Base-by-base conservation (phyloP, 2,329 filamentous ascomycete species). In the Leptoxyphium fumago region DNA sequence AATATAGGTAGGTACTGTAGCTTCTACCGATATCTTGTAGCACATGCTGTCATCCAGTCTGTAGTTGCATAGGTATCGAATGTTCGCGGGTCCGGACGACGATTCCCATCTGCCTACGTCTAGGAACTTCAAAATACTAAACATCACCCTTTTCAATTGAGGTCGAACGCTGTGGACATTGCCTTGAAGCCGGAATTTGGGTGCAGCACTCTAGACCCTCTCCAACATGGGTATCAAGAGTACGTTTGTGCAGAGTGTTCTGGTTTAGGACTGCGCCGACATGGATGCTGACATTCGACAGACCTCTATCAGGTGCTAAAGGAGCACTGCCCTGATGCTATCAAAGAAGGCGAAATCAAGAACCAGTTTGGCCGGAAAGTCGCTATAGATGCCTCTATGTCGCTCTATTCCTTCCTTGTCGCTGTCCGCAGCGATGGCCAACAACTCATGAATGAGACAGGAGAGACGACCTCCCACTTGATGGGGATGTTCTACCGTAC, bases 401-500 rank as follows among this genome's bases (percentile, higher is more conserved):
- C 85, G 67, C 88, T 98, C 59, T 98, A 98, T 74, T 94, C 85
- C 65, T 98, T 98, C 71, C 77, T 98, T 48, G 91, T 98, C 61
- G 91, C 91, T 41, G 91, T 98, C 44, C 87, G 91, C 55, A 95
- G 88, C 57, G 87, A 94, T 56, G 91, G 91, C 55, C 86, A 98
- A 64, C 87, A 95, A 66, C 80, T 98, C 56, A 96, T 81, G 75
- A 93, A 82, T 64, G 91, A 98, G 58, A 82, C 80, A 43, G 91
- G 91, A 58, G 87, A 96, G 64, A 98, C 91, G 2, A 98, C 91
- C 1, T 98, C 91, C 14, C 91, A 98, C 63, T 71, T 98, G 13
- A 96, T 98, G 88, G 91, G 91, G 59, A 89, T 98, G 80, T 98
- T 98, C 71, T 98, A 98, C 72, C 88, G 91, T 55, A 98, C 91